Percentiles rank a stretch among this genome's conserved stretches.
Evolutionary conservation across 1,284 basidiomycete species (phyloP).

Genomic region (Peniophora sp.): DNA sequence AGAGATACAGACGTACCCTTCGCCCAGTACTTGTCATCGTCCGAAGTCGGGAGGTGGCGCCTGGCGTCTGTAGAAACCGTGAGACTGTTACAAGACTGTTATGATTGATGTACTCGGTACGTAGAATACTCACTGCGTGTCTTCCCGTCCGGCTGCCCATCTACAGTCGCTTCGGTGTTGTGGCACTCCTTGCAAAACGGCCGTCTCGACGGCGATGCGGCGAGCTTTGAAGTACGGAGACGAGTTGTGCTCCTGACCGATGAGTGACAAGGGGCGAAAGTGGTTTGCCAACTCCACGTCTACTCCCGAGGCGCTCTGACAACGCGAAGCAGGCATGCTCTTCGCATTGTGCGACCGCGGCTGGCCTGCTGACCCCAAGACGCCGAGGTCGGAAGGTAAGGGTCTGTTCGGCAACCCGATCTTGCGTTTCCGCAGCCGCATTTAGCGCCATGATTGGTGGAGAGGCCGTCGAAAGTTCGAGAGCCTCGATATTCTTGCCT

Average conservation of each 20-base stretch:
- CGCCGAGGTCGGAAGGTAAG: conserved; percentile 25
- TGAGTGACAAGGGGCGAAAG: conserved; percentile 58
- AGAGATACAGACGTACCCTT: conserved; percentile 51
- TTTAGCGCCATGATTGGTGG: too few species aligned
- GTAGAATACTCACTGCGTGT: conserved; percentile 66
- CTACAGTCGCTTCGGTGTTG: conserved; percentile 81
- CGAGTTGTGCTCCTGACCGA: conserved; percentile 52
- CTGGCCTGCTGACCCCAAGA: conserved; percentile 25
- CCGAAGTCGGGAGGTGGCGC: conserved; percentile 84
- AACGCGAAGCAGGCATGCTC: conserved; percentile 82
- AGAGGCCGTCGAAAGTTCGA: too few species aligned
- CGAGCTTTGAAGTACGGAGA: conserved; percentile 35
- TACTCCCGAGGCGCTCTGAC: conserved; percentile 72
- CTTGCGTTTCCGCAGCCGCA: too few species aligned
- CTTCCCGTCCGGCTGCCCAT: conserved; percentile 85
- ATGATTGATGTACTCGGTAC: background rate
- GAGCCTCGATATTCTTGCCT: too few species aligned
- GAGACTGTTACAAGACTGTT: too few species aligned
- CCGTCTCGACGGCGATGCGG: conserved; percentile 38
- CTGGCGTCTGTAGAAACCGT: conserved; percentile 62
- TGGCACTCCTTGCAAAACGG: conserved; percentile 44
- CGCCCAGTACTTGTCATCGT: conserved; percentile 77
- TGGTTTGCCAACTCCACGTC: conserved; percentile 75
- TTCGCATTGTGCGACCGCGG: conserved; percentile 61
- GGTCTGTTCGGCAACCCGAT: too few species aligned